Conservation (phyloP, 2,329 filamentous ascomycete genomes). For the Plenodomus tracheiphilus region DNA sequence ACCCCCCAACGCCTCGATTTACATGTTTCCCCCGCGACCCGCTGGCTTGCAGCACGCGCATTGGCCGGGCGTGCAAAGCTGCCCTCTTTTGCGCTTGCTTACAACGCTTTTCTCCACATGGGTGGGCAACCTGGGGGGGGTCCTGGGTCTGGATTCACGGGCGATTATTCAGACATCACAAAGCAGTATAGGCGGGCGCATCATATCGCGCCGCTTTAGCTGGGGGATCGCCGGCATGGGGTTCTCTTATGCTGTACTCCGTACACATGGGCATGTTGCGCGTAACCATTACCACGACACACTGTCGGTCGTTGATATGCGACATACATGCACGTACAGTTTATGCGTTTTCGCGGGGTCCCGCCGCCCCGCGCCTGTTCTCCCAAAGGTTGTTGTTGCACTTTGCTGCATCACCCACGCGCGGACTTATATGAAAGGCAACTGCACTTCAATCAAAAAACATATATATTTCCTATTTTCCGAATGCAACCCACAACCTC, state of each 20-base stretch:
- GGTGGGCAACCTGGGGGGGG: background rate
- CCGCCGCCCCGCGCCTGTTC: too few relatives aligned
- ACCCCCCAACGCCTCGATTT: constrained; percentile 10
- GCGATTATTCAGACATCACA: constrained; percentile 40
- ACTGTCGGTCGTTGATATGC: too few relatives aligned
- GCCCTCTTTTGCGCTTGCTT: background rate
- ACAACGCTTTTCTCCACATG: constrained; percentile 27
- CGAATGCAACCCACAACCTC: constrained; percentile 4
- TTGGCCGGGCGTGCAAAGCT: constrained; percentile 7
- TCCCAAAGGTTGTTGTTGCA: too few relatives aligned
- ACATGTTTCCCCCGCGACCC: background rate
- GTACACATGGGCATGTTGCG: too few relatives aligned
- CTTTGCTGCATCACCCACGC: too few relatives aligned
- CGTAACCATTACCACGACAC: too few relatives aligned
- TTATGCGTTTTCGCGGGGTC: too few relatives aligned
- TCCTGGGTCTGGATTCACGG: constrained; percentile 2
- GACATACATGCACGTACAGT: too few relatives aligned
- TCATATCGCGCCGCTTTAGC: too few relatives aligned
- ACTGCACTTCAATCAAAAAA: constrained; percentile 6
- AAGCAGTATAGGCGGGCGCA: constrained; percentile 22
- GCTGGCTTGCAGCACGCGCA: constrained; percentile 12
- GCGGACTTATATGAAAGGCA: too few relatives aligned
- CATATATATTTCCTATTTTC: constrained; percentile 9
- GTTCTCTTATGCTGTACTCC: too few relatives aligned
- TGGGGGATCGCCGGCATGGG: too few relatives aligned